Percentiles rank a stretch among this genome's conserved stretches.
These are phyloP conservation scores for Colletotrichum chlorophyti DNA, from an alignment of 2,329 filamentous ascomycete species.

Conservation along the genomic window DNA sequence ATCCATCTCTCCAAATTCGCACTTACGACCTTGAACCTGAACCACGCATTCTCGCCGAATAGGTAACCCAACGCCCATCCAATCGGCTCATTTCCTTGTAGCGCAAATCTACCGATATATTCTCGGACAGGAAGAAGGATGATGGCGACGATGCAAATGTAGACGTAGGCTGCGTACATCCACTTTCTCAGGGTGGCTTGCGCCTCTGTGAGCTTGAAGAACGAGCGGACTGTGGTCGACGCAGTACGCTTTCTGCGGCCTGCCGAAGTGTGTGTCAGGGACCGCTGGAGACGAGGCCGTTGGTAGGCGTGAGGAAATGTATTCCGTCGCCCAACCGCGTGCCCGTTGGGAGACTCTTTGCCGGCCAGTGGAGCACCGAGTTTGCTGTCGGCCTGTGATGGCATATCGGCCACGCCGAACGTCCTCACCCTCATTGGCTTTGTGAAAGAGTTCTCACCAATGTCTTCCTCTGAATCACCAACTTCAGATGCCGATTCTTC, in stretches of 20 bases:
- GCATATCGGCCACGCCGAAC: conserved; percentile 31
- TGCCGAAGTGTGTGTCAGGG: conserved; percentile 62
- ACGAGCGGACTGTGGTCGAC: conserved; percentile 72
- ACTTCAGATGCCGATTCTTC: conserved; percentile 42
- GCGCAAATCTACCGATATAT: conserved; percentile 71
- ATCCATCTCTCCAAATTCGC: conserved; percentile 79
- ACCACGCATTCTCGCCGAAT: conserved; percentile 76
- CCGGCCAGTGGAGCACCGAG: background rate
- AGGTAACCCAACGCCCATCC: conserved; percentile 94
- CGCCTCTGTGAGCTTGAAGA: conserved; percentile 78
- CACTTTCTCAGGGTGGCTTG: conserved; percentile 83
- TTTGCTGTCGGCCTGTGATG: conserved; percentile 5
- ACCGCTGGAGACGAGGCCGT: conserved; percentile 39
- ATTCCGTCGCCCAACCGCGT: conserved; percentile 48
- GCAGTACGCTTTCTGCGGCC: conserved; percentile 71
- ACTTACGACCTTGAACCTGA: conserved; percentile 75
- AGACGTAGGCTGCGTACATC: conserved; percentile 83
- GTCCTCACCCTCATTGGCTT: conserved; percentile 37
- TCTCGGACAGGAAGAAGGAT: conserved; percentile 75
- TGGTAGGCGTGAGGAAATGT: conserved; percentile 55
- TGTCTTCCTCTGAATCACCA: conserved; percentile 37
- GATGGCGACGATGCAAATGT: conserved; percentile 68
- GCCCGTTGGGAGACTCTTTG: conserved; percentile 31
- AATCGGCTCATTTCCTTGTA: conserved; percentile 79
- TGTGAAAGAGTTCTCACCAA: conserved; percentile 1